A percentile compares a stretch with the other conserved stretches of the same genome.
Conservation (phyloP, 495 filamentous ascomycete genomes). For the Filosporella fistucella region DNA sequence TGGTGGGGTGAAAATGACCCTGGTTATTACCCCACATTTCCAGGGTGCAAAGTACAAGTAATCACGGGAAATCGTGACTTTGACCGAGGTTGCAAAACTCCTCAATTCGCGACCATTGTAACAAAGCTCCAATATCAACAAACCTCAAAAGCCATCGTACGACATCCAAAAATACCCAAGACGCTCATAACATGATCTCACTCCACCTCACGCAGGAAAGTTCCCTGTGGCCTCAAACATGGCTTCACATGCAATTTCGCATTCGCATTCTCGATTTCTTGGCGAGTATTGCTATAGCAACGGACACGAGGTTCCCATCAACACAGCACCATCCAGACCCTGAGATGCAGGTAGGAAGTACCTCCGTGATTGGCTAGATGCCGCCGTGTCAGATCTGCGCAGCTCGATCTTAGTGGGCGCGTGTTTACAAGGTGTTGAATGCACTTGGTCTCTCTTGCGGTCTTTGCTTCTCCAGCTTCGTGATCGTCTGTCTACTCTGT, state of each 20-base stretch:
- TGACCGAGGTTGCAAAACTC: too few species aligned
- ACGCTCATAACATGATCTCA: too few species aligned
- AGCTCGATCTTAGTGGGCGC: not conserved
- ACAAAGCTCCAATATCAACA: too few species aligned
- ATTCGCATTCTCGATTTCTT: not conserved
- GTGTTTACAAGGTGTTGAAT: constrained; percentile 1
- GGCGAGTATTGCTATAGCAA: constrained; percentile 2
- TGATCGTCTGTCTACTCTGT: not conserved
- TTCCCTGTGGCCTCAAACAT: too few species aligned
- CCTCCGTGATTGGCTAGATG: not conserved
- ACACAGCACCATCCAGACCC: constrained; percentile 1
- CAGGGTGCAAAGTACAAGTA: too few species aligned
- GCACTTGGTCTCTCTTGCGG: constrained; percentile 8
- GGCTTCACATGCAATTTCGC: not conserved
- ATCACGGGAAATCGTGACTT: too few species aligned
- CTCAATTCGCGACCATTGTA: too few species aligned
- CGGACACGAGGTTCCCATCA: constrained; percentile 2
- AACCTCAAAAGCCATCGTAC: too few species aligned
- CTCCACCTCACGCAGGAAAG: too few species aligned
- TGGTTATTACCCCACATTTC: too few species aligned
- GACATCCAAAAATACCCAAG: too few species aligned
- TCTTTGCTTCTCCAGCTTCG: constrained; percentile 2
- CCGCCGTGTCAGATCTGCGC: not conserved
- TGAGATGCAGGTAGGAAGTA: not conserved
- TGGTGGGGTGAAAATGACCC: too few species aligned